Evolutionary conservation across 179 eudicot genomes (phyloP).

Genomic region (Sideroxylon spinosum): DNA sequence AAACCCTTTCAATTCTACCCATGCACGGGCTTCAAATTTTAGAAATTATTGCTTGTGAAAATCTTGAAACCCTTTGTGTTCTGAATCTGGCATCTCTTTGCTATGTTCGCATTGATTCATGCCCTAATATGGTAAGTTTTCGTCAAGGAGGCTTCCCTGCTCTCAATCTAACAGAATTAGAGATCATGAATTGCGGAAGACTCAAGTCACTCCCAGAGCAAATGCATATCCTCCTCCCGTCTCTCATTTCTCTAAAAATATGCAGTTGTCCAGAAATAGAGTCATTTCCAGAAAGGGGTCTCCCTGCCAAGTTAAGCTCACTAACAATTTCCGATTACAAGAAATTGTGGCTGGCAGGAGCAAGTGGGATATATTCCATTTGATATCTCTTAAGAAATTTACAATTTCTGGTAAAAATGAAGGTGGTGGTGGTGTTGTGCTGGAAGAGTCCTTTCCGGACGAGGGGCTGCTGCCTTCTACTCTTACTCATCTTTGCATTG

Average conservation of each 20-base stretch:
- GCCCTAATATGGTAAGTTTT: constrained; percentile 8
- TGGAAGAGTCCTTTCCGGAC: neutral
- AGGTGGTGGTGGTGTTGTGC: neutral
- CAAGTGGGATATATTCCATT: no score
- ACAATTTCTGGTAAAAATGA: neutral
- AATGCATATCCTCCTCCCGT: neutral
- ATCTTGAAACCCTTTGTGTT: no score
- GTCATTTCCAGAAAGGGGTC: neutral
- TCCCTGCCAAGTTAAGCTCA: neutral
- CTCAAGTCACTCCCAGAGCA: constrained; percentile 19
- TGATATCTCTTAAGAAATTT: no score
- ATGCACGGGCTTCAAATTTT: neutral
- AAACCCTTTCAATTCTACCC: neutral
- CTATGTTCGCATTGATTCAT: no score
- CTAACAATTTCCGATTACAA: neutral
- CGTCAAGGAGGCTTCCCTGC: constrained; percentile 10
- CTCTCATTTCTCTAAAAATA: neutral
- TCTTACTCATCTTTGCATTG: no score
- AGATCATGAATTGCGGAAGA: neutral
- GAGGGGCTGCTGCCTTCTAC: neutral
- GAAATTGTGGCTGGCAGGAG: neutral
- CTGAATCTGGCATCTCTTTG: no score
- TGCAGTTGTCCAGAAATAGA: neutral
- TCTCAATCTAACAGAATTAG: neutral
- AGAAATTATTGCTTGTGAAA: neutral